Percentiles rank a stretch among this genome's conserved stretches.
Evolutionary conservation across 1,284 basidiomycete genomes (phyloP).

Genomic region (Anthracocystis walkeri): DNA sequence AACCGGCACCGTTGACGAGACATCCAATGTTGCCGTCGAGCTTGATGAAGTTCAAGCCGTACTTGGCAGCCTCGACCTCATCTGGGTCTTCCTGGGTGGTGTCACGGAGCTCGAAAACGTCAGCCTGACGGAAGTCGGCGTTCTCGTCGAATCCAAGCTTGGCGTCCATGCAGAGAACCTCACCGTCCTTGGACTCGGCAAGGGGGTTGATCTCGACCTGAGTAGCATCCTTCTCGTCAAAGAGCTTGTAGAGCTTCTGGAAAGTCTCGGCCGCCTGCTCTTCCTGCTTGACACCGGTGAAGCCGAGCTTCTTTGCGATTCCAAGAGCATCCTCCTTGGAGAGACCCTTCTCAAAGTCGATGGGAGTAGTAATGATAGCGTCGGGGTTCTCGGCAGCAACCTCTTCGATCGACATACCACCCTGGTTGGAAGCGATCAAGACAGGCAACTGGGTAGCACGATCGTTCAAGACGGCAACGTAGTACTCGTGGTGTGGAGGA

Average conservation of each 20-base stretch:
- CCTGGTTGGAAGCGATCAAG: conserved; percentile 89
- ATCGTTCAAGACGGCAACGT: conserved; percentile 96
- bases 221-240: conserved; percentile 98
- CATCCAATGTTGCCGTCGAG: conserved; percentile 98
- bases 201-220: conserved; percentile 99
- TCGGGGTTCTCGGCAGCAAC: conserved; percentile 96
- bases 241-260: conserved; percentile 93
- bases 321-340: conserved; percentile 79
- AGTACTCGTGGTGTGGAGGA: conserved; percentile 95
- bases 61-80: conserved; percentile 82
- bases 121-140: conserved; percentile 95
- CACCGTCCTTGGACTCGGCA: conserved; percentile 92
- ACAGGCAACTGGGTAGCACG: conserved; percentile 89
- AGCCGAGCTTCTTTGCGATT: conserved; percentile 90
- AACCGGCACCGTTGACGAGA: conserved; percentile 96
- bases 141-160: conserved; percentile 99
- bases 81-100: conserved; percentile 94
- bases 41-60: conserved; percentile 98
- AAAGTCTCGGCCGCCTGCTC: conserved; percentile 92
- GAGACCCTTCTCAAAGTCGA: conserved; percentile 87
- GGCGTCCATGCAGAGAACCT: conserved; percentile 99
- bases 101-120: conserved; percentile 90
- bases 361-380: conserved; percentile 95
- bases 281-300: conserved; percentile 80
- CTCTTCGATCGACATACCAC: conserved; percentile 89